phyloP scores from a whole-genome alignment of 225 moss, liverwort and hornwort genomes.

The Asterella californica region DNA sequence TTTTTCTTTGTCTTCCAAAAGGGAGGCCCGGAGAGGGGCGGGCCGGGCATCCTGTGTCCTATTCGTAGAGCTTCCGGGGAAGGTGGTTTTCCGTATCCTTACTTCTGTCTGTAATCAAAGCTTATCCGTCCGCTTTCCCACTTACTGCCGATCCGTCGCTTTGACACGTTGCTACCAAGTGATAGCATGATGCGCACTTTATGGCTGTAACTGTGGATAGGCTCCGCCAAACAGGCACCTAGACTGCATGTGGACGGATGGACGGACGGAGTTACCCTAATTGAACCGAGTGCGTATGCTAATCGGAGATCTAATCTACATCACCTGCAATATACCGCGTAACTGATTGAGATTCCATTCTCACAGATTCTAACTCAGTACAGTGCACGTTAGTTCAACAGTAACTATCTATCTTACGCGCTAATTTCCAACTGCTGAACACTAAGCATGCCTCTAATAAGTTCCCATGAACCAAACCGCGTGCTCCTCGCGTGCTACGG shows the following conservation, averaged over 20 bases:
- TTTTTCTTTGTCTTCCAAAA: not conserved
- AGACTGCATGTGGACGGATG: not conserved
- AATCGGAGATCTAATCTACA: not conserved
- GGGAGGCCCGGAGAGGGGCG: too few relatives aligned
- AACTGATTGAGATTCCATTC: not conserved
- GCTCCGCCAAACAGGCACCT: not conserved
- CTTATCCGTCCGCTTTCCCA: slow-evolving; percentile 5
- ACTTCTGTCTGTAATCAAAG: slow-evolving; percentile 2
- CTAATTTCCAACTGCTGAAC: not conserved
- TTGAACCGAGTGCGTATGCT: not conserved
- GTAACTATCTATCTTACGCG: not conserved
- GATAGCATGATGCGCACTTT: slow-evolving; percentile 2
- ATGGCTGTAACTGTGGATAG: slow-evolving; percentile 1
- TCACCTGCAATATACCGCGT: not conserved
- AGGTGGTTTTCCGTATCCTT: not conserved
- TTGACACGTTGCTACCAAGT: not conserved
- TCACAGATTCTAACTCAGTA: not conserved
- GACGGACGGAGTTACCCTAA: not conserved
- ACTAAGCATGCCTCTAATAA: slow-evolving; percentile 4
- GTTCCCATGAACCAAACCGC: not conserved
- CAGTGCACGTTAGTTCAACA: not conserved
- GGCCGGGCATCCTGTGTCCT: not conserved
- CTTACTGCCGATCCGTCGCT: not conserved
- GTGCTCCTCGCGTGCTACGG: slow-evolving; percentile 4
- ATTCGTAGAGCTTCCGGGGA: not conserved